Evolutionary conservation across 2,329 filamentous ascomycete genomes (phyloP), one percentile per base, ranked within the genome.

Genomic region (Niveomyces coronatus): DNA sequence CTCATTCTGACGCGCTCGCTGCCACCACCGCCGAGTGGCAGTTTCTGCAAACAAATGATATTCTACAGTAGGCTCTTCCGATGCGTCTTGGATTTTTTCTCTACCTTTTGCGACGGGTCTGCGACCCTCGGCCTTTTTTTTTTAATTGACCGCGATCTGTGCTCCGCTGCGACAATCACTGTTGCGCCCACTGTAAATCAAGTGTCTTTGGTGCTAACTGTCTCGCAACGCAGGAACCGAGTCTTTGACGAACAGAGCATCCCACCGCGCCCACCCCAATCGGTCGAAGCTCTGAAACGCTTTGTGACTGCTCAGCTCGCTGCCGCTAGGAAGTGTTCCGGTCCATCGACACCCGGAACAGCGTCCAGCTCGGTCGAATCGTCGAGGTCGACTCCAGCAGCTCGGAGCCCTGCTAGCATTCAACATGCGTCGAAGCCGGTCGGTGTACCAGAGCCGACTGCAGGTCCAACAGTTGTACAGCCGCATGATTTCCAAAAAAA

Each of bases 1-100:
- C 66, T 52, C 69, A 71, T 48, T 61, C 64, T 48, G 73, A 78
- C 68, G 69, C 69, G 65, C 67, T 65, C 42, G 62, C 68, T 42
- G 57, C 63, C 54, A 68, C 65, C 40, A 49, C 63, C 14, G 67
- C 63, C 48, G 73, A 79, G 62, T 62, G 59, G 52, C 64, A 68
- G 45, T 79, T 77, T 44, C 57, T 78, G 41, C 64, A 72, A 49
- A 67, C 66, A 31, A 68, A 65, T 47, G 74, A 79, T 52, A 70
- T 79, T 41, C 57, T 71, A 49, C 68, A 74, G 76, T 80, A 73
- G 42, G 75, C 71, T 23, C 5, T 10, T 37, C 31, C 34, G 34
- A 33, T 31, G 9, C 13, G 9, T 5, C 4, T 15, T 15, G 7
- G 5, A 16, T 24, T 37, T 28, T 42, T 32, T 28, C 20, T n/a